Conservation (phyloP, 495 filamentous ascomycete species). For the Jackrogersella multiformis region DNA sequence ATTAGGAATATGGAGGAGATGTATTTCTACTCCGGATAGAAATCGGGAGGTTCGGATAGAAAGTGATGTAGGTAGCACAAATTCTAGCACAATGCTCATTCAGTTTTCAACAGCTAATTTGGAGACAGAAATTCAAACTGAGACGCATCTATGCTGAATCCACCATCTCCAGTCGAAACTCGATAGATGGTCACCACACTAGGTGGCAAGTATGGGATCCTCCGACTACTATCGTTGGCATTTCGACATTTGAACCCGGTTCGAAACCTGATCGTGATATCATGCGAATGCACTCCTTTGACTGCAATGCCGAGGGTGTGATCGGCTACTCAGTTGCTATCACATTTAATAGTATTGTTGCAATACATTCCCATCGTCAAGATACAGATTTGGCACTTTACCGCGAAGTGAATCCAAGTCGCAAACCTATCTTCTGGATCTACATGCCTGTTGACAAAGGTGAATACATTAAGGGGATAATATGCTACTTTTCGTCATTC, state of each 20-base stretch:
- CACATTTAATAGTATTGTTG: background rate
- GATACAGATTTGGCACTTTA: background rate
- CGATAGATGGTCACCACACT: too few relatives aligned
- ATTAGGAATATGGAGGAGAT: background rate
- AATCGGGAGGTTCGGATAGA: background rate
- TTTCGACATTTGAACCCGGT: background rate
- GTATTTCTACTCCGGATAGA: background rate
- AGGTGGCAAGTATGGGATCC: background rate
- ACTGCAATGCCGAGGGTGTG: background rate
- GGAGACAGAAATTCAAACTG: background rate
- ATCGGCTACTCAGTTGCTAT: background rate
- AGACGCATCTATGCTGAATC: too few relatives aligned
- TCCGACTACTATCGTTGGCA: background rate
- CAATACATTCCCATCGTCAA: background rate
- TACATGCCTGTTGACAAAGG: constrained; percentile 6
- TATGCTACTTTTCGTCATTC: too few relatives aligned
- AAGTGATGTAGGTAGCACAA: background rate
- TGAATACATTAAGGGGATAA: background rate
- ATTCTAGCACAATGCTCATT: too few relatives aligned
- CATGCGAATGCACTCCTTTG: background rate
- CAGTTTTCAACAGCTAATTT: background rate
- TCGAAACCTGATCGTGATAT: background rate
- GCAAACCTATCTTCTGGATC: background rate
- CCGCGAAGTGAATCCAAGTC: background rate
- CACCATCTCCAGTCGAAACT: too few relatives aligned